Percentiles rank a stretch among this genome's conserved stretches.
Evolutionary conservation across 2,329 filamentous ascomycete genomes (phyloP).

Genomic region (Curvularia hawaiiensis): DNA sequence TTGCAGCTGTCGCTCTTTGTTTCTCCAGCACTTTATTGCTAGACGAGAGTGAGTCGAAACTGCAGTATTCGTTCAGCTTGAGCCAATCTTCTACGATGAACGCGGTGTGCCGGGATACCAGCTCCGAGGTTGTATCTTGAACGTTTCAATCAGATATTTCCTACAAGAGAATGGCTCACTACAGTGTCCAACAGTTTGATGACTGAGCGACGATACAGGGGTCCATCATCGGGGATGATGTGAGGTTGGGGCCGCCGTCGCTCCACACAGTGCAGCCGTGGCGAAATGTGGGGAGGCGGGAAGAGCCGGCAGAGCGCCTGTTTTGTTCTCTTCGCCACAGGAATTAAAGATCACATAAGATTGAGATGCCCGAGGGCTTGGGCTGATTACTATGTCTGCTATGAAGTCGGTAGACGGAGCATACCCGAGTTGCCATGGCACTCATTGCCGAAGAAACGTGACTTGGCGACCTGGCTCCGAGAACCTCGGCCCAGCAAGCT

Average conservation of each 20-base stretch:
- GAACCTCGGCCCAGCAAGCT: constrained; percentile 16
- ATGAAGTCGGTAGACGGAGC: neutral
- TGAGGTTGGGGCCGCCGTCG: constrained; percentile 1
- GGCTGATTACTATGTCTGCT: neutral
- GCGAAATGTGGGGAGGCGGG: constrained; percentile 9
- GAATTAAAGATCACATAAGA: neutral
- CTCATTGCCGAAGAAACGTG: constrained; percentile 18
- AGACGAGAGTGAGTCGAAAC: neutral
- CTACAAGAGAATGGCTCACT: neutral
- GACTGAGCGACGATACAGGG: neutral
- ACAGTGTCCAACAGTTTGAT: neutral
- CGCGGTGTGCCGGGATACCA: neutral
- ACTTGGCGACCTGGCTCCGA: constrained; percentile 15
- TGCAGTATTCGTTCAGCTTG: neutral
- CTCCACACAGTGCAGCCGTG: neutral
- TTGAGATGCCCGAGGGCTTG: neutral
- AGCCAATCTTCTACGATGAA: neutral
- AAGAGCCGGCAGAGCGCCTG: neutral
- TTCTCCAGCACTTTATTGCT: neutral
- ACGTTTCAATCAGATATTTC: neutral
- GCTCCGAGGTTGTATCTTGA: neutral
- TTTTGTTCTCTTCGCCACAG: neutral
- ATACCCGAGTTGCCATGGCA: constrained; percentile 1
- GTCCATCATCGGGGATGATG: neutral
- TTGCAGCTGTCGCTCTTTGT: neutral